Evolutionary conservation across 2,329 filamentous ascomycete species (phyloP).

Genomic region (Sporothrix humicola): DNA sequence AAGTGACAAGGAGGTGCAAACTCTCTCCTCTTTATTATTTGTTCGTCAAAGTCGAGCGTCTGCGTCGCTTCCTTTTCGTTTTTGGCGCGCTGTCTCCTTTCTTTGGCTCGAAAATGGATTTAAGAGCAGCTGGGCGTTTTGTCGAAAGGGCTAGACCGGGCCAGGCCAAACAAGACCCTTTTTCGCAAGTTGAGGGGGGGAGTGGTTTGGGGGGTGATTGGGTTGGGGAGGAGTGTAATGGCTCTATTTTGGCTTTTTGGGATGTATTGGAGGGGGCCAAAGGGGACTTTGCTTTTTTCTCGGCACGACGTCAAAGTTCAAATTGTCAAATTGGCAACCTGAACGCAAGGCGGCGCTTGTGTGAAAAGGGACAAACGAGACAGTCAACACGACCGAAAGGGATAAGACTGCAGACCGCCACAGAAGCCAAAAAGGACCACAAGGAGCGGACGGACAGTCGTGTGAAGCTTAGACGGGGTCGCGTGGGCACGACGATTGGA

Average conservation of each 20-base stretch:
- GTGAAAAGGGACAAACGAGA: conserved; percentile 30
- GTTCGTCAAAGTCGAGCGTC: background rate
- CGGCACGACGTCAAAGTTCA: background rate
- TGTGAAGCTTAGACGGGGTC: conserved; percentile 19
- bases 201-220: background rate
- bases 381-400: conserved; percentile 13
- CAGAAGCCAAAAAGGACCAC: background rate
- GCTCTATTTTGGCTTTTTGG: too few relatives aligned
- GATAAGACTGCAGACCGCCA: conserved; percentile 25
- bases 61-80: background rate
- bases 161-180: conserved; percentile 22
- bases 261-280: conserved; percentile 3
- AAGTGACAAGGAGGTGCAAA: background rate
- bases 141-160: conserved; percentile 32
- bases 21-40: conserved; percentile 17
- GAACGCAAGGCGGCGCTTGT: conserved; percentile 23
- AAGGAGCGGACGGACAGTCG: background rate
- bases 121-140: conserved; percentile 29
- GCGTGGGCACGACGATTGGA: conserved; percentile 27
- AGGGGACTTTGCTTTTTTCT: conserved; percentile 15
- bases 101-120: conserved; percentile 2
- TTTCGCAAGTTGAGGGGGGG: conserved; percentile 10
- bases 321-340: conserved; percentile 15
- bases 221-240: background rate
- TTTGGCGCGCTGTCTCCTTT: conserved; percentile 3